phyloP scores from a whole-genome alignment of 108 stramenopile genomes.

The Phaeodactylum tricornutum region DNA sequence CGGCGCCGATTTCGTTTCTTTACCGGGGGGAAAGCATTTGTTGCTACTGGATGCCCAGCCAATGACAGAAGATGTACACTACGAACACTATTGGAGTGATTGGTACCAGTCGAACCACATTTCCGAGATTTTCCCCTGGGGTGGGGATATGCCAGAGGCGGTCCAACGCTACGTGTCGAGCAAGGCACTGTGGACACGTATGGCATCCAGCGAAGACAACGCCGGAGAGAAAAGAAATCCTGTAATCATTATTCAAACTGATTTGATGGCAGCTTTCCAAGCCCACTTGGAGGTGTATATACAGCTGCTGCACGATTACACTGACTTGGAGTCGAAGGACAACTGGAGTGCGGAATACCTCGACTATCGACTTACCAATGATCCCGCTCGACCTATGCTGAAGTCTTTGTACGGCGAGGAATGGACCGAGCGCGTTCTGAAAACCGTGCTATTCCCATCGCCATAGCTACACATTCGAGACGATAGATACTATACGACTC shows the following conservation, averaged over 20 bases:
- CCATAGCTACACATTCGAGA: not conserved
- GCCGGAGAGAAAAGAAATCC: not conserved
- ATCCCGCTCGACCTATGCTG: constrained; percentile 84
- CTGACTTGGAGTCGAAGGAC: constrained; percentile 11
- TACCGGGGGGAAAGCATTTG: constrained; percentile 59
- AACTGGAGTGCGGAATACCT: constrained; percentile 25
- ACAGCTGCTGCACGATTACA: constrained; percentile 17
- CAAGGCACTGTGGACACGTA: constrained; percentile 69
- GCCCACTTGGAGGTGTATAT: constrained; percentile 67
- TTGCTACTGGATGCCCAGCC: constrained; percentile 10
- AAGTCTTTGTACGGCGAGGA: constrained; percentile 61
- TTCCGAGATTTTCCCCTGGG: constrained; percentile 44
- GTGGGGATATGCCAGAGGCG: constrained; percentile 65
- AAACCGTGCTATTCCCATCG: constrained; percentile 56
- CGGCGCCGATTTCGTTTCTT: constrained; percentile 69
- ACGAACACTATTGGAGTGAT: not conserved
- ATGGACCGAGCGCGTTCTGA: constrained; percentile 55
- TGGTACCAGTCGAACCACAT: constrained; percentile 7
- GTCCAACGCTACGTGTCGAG: constrained; percentile 61
- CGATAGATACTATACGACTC: too few relatives aligned
- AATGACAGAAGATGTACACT: constrained; percentile 24
- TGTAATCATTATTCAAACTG: constrained; percentile 20
- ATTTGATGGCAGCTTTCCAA: constrained; percentile 38
- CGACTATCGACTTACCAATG: constrained; percentile 54
- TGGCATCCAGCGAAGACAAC: constrained; percentile 2